Evolutionary conservation across 805 yeast species (phyloP).

Genomic region (Kodamaea restingae): DNA sequence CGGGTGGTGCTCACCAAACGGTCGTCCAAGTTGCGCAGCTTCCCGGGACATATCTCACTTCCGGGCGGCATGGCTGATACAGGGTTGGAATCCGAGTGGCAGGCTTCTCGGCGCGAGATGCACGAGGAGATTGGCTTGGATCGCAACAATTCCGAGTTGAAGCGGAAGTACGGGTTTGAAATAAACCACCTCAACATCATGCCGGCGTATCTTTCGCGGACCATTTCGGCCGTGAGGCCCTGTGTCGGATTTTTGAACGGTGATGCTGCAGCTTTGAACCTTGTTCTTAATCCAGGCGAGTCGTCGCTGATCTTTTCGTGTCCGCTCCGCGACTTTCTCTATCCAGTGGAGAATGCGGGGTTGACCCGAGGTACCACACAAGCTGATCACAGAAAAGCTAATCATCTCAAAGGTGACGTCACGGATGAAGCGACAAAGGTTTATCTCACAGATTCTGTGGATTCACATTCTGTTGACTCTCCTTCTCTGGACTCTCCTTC

Average conservation of each 20-base stretch:
- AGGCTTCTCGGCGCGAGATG: conserved; percentile 77
- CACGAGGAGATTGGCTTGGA: conserved; percentile 82
- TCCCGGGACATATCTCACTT: conserved; percentile 86
- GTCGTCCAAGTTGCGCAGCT: conserved; percentile 61
- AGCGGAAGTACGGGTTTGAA: conserved; percentile 46
- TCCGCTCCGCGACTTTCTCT: conserved; percentile 58
- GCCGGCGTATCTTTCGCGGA: conserved; percentile 80
- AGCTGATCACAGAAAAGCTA: too few relatives aligned
- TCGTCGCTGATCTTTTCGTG: conserved; percentile 66
- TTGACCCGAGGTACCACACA: too few relatives aligned
- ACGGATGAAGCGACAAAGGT: too few relatives aligned
- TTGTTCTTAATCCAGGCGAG: conserved; percentile 71
- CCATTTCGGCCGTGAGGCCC: conserved; percentile 80
- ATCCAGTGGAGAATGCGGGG: conserved; percentile 21
- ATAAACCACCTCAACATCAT: conserved; percentile 59
- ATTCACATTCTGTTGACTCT: too few relatives aligned
- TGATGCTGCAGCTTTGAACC: conserved; percentile 29
- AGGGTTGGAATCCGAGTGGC: conserved; percentile 61
- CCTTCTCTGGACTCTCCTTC: too few relatives aligned
- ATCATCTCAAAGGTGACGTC: too few relatives aligned
- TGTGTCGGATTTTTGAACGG: conserved; percentile 61
- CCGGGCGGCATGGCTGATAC: conserved; percentile 93
- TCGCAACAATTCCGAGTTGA: conserved; percentile 41
- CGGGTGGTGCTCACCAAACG: conserved; percentile 77
- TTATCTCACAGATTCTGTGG: too few relatives aligned